A percentile compares a stretch with the other conserved stretches of the same genome.
Conservation (phyloP, 2,329 filamentous ascomycete species). For the Talaromyces amestolkiae region DNA sequence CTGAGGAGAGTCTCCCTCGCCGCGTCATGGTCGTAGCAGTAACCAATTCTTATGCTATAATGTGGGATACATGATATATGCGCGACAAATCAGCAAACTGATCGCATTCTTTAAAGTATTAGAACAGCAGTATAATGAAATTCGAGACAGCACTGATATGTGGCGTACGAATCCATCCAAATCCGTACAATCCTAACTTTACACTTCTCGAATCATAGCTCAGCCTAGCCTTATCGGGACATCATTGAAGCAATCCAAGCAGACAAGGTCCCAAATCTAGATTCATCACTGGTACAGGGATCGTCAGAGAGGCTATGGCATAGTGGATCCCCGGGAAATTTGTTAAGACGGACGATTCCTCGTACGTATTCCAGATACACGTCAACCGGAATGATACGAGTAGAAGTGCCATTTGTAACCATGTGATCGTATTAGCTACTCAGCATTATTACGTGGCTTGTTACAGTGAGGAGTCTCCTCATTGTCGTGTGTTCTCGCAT, state of each 20-base stretch:
- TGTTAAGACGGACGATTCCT: not conserved
- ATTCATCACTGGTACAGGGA: not conserved
- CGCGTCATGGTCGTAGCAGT: not conserved
- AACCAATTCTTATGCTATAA: not conserved
- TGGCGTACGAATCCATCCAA: not conserved
- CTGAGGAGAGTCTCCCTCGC: not conserved
- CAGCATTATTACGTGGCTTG: not conserved
- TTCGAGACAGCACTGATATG: not conserved
- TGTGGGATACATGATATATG: not conserved
- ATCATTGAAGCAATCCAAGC: not conserved
- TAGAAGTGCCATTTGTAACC: not conserved
- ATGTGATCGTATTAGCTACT: not conserved
- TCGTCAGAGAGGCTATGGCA: not conserved
- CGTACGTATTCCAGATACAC: constrained; percentile 1
- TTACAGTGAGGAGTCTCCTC: not conserved
- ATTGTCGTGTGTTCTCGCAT: not conserved
- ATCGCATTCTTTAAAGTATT: not conserved
- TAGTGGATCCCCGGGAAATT: constrained; percentile 7
- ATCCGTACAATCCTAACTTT: not conserved
- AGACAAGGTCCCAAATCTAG: not conserved
- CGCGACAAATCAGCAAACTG: not conserved
- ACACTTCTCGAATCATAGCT: not conserved
- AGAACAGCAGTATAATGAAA: not conserved
- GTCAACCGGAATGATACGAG: not conserved
- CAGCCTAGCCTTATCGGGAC: not conserved